Evolutionary conservation across 1,139 yeast genomes (phyloP).

Genomic region (Hemisphaericaspora xylofermentans): DNA sequence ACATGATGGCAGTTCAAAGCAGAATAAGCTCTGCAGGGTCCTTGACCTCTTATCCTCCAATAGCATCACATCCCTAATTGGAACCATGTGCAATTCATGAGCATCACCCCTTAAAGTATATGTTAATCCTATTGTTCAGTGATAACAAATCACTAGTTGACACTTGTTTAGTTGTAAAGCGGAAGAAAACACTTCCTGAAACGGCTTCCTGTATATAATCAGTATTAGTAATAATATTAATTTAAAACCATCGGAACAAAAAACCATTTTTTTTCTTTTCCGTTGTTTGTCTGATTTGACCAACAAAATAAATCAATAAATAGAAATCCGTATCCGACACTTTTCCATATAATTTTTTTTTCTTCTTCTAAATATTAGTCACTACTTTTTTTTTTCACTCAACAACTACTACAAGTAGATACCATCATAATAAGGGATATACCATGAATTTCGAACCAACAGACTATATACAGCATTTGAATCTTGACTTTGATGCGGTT

Average conservation of each 20-base stretch:
- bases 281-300: neutral
- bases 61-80: too few relatives aligned
- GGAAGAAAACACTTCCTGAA: neutral
- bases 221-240: neutral
- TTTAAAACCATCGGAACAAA: neutral
- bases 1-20: too few relatives aligned
- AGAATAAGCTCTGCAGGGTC: too few relatives aligned
- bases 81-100: too few relatives aligned
- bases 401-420: neutral
- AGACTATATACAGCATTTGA: conserved; percentile 44
- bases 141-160: too few relatives aligned
- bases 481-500: conserved; percentile 30
- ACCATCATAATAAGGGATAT: neutral
- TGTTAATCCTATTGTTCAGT: too few relatives aligned
- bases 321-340: neutral
- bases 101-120: too few relatives aligned
- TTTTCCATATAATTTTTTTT: too few relatives aligned
- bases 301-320: too few relatives aligned
- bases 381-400: neutral
- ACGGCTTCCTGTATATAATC: neutral
- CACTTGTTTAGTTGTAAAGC: too few relatives aligned
- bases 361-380: neutral
- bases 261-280: neutral
- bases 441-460: conserved; percentile 46
- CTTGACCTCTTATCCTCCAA: too few relatives aligned